These are phyloP conservation scores for Taphrina deformans DNA, from an alignment of 1,139 yeast genomes.

Conservation along the genomic window DNA sequence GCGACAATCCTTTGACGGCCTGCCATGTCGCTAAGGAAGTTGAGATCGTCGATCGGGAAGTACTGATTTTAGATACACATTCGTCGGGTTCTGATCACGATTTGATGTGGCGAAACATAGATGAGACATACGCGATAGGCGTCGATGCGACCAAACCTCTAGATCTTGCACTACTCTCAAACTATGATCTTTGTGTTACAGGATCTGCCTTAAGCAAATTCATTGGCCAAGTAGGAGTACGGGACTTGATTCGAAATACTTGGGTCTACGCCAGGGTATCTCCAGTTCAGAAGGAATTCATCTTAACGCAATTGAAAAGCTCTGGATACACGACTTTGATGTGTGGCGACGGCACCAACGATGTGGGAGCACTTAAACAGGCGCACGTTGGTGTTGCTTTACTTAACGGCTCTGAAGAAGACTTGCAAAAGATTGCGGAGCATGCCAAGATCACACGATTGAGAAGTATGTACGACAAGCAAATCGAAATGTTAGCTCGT, in stretches of 20 bases:
- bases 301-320: slow-evolving; percentile 76
- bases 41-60: slow-evolving; percentile 76
- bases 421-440: slow-evolving; percentile 86
- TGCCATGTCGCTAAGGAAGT: slow-evolving; percentile 97
- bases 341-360: slow-evolving; percentile 99
- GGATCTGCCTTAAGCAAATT: slow-evolving; percentile 82
- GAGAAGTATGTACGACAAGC: slow-evolving; percentile 76
- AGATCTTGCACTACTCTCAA: slow-evolving; percentile 58
- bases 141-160: slow-evolving; percentile 56
- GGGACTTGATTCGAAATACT: slow-evolving; percentile 74
- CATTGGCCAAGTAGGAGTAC: slow-evolving; percentile 57
- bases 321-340: slow-evolving; percentile 90
- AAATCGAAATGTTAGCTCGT: slow-evolving; percentile 68
- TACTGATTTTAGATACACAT: slow-evolving; percentile 82
- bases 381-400: slow-evolving; percentile 98
- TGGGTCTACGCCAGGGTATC: slow-evolving; percentile 99
- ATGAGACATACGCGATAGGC: slow-evolving; percentile 71
- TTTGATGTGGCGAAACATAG: slow-evolving; percentile 81
- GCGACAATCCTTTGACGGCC: slow-evolving; percentile 98
- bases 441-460: slow-evolving; percentile 66
- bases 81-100: slow-evolving; percentile 58
- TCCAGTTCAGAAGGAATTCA: slow-evolving; percentile 90
- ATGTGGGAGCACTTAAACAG: slow-evolving; percentile 98
- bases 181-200: slow-evolving; percentile 85
- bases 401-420: slow-evolving; percentile 93